Conservation (phyloP, 495 filamentous ascomycete species). For the Penicillium arizonense region DNA sequence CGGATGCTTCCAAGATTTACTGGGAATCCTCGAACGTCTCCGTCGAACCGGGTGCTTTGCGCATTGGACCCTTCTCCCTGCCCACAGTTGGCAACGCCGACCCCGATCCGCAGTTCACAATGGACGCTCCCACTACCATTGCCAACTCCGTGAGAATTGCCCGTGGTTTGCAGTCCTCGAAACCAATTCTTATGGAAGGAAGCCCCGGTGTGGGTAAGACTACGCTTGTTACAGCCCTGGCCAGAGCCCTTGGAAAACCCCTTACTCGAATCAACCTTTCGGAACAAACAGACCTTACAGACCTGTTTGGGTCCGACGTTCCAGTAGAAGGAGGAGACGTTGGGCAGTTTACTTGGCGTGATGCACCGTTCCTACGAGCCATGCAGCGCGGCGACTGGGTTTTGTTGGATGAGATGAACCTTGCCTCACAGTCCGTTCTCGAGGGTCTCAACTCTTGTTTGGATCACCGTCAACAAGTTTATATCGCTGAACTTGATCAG, state of each 20-base stretch:
- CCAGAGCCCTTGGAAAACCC: constrained; percentile 70
- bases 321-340: constrained; percentile 85
- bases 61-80: constrained; percentile 73
- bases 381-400: constrained; percentile 98
- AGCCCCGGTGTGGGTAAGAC: constrained; percentile 98
- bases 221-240: constrained; percentile 81
- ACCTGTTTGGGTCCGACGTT: constrained; percentile 95
- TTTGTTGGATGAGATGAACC: constrained; percentile 96
- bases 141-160: constrained; percentile 87
- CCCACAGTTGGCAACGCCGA: constrained; percentile 43
- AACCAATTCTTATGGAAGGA: constrained; percentile 91
- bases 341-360: constrained; percentile 90
- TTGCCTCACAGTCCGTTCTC: constrained; percentile 94
- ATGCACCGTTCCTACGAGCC: constrained; percentile 90
- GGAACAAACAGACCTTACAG: constrained; percentile 95
- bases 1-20: constrained; percentile 65
- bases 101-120: constrained; percentile 64
- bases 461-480: constrained; percentile 95
- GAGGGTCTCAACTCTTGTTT: constrained; percentile 97
- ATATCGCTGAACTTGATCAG: constrained; percentile 90
- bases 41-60: constrained; percentile 48
- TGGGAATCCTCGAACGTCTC: constrained; percentile 47
- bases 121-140: constrained; percentile 85
- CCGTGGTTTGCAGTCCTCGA: constrained; percentile 83
- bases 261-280: constrained; percentile 94